phyloP scores from a whole-genome alignment of 169 alveolate genomes.

The Eimeria brunetti region DNA sequence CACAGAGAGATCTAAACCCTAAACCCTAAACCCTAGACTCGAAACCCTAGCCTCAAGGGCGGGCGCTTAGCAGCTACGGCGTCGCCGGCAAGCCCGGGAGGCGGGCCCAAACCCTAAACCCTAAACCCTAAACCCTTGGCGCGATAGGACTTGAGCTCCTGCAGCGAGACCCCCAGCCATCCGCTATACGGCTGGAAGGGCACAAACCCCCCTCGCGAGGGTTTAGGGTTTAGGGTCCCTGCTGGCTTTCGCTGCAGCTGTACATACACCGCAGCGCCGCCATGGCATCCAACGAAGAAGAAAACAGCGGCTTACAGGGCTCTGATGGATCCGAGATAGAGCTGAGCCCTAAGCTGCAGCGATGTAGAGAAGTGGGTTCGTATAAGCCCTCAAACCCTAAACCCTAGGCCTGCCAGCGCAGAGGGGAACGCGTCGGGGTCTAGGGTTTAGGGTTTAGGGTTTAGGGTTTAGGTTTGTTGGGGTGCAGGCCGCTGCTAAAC shows the following conservation, averaged over 20 bases:
- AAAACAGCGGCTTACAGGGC: neutral
- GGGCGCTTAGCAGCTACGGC: no score
- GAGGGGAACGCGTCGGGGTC: neutral
- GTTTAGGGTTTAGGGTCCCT: no score
- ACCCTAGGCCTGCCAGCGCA: neutral
- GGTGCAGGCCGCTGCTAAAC: neutral
- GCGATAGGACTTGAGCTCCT: no score
- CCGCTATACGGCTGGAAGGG: no score
- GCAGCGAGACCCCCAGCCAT: no score
- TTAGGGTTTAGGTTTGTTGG: constrained; percentile 11
- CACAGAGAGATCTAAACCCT: neutral
- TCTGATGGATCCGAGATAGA: neutral
- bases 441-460: constrained; percentile 38
- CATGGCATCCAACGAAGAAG: neutral
- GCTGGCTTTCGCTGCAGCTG: neutral
- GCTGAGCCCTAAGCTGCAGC: constrained; percentile 9
- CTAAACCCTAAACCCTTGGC: neutral
- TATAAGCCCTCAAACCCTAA: neutral
- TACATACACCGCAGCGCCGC: neutral
- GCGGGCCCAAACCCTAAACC: constrained; percentile 5
- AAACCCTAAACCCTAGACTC: neutral
- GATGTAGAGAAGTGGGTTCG: constrained; percentile 39
- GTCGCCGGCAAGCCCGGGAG: no score
- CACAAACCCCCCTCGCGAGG: no score
- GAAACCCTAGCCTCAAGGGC: neutral